Base-by-base conservation (phyloP, 192 early-diverging fungal genomes). In the Mortierella alpina region DNA sequence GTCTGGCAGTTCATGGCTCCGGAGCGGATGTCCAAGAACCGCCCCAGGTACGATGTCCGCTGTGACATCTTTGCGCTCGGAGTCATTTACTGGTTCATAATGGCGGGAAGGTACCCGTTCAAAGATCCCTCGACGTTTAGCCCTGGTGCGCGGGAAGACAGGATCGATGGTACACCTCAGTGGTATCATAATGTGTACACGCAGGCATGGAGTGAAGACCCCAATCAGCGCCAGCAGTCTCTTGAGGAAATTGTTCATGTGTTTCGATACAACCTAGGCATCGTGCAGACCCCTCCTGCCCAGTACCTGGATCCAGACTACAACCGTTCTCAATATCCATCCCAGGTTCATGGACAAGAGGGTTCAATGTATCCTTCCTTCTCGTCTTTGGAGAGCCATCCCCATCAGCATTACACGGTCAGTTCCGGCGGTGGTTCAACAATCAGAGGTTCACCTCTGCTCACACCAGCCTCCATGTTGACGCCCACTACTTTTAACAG, bases 1-100 rank as follows among this genome's bases (percentile, higher is more conserved):
- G 77, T 80, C n/a, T 72, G 57, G 63, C 70, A 72, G 55, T 80
- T 80, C 39, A 80, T 80, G 70, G 77, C 77, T 18, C 77, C 77
- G 9, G 77, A 80, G 55, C 65, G 77, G 45, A 72, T 80, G 65
- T 17, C 67, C 13, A 72, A 80, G 54, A 72, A 67, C 18, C 69
- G 77, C 44, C 77, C 77, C 17, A 49, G 77, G 0, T 80, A 80
- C 44, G 77, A 80, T 59, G 22, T 80, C 18, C 64, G 77, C 8
- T 80, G 77, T 20, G 77, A 80, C 23, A 80, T 80, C 31, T 80
- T 68, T 66, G 77, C 77, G 1, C 49, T 80, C 1, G 77, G 77
- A 14, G 70, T 80, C 18, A 57, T 80, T 18, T 80, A 80, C 60
- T 80, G 77, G 77, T 66, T 57, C 50, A 70, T 80, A 42, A 63